A percentile compares a stretch with the other conserved stretches of the same genome.
phyloP scores from a whole-genome alignment of 495 filamentous ascomycete species.

The Haplographium delicatum region DNA sequence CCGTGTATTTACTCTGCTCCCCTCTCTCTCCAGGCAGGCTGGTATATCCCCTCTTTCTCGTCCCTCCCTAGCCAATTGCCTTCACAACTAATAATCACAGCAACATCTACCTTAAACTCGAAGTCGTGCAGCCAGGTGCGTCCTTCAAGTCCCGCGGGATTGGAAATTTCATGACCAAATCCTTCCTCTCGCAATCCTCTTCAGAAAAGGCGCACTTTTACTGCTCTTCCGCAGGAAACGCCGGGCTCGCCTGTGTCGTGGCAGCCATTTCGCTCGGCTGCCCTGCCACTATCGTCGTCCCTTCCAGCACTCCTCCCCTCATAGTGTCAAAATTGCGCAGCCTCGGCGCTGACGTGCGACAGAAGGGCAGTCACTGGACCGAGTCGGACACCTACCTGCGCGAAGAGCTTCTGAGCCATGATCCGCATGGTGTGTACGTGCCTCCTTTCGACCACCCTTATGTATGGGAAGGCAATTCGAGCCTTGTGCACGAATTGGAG shows the following conservation, averaged over 20 bases:
- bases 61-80: background rate
- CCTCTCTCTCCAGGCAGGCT: constrained; percentile 24
- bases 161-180: constrained; percentile 67
- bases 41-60: constrained; percentile 11
- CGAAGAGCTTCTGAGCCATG: constrained; percentile 50
- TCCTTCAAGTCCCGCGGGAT: constrained; percentile 95
- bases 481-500: constrained; percentile 68
- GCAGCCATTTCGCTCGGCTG: constrained; percentile 65
- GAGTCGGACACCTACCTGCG: constrained; percentile 74
- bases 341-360: constrained; percentile 47
- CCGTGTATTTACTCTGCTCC: constrained; percentile 15
- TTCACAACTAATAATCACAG: constrained; percentile 8
- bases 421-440: constrained; percentile 65
- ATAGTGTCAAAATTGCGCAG: constrained; percentile 68
- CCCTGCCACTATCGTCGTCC: constrained; percentile 78
- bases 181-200: constrained; percentile 32
- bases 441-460: constrained; percentile 85
- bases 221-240: constrained; percentile 84
- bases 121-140: constrained; percentile 86
- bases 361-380: constrained; percentile 64
- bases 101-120: constrained; percentile 82
- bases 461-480: constrained; percentile 77
- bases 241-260: constrained; percentile 83
- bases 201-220: constrained; percentile 66
- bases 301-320: constrained; percentile 55